These are phyloP conservation scores for Cryptococcus hybrid DNA, from an alignment of 1,284 basidiomycete genomes.

Conservation along the genomic window DNA sequence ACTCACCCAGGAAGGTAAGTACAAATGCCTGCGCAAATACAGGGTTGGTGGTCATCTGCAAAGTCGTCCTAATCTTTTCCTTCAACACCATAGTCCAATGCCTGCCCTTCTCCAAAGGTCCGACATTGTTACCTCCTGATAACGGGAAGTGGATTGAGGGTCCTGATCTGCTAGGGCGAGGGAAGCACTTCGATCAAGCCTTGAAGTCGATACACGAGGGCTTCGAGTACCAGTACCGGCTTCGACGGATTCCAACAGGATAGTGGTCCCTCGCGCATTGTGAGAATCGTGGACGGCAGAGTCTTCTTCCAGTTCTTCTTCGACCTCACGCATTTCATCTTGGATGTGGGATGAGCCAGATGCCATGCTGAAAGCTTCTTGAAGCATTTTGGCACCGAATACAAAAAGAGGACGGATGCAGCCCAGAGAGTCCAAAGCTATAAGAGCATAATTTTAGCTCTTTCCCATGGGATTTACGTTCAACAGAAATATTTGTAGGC, in stretches of 20 bases:
- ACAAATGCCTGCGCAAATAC: constrained; percentile 95
- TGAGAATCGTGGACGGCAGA: constrained; percentile 35
- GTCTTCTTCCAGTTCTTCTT: constrained; percentile 70
- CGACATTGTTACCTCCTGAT: constrained; percentile 13
- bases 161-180: constrained; percentile 9
- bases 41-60: constrained; percentile 78
- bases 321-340: constrained; percentile 89
- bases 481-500: constrained; percentile 7
- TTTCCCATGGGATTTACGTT: background rate
- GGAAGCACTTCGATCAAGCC: constrained; percentile 7
- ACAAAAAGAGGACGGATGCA: constrained; percentile 81
- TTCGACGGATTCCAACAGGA: constrained; percentile 44
- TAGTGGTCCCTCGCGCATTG: constrained; percentile 22
- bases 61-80: constrained; percentile 78
- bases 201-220: constrained; percentile 4
- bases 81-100: constrained; percentile 29
- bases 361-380: constrained; percentile 75
- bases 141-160: constrained; percentile 24
- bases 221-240: constrained; percentile 21
- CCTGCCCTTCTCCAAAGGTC: constrained; percentile 10
- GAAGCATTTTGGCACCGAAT: constrained; percentile 81
- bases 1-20: constrained; percentile 95
- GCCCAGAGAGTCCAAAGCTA: constrained; percentile 47
- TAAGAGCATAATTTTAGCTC: background rate
- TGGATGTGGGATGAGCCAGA: constrained; percentile 63